Base-by-base conservation (phyloP, 805 yeast genomes). In the Candida germanica region DNA sequence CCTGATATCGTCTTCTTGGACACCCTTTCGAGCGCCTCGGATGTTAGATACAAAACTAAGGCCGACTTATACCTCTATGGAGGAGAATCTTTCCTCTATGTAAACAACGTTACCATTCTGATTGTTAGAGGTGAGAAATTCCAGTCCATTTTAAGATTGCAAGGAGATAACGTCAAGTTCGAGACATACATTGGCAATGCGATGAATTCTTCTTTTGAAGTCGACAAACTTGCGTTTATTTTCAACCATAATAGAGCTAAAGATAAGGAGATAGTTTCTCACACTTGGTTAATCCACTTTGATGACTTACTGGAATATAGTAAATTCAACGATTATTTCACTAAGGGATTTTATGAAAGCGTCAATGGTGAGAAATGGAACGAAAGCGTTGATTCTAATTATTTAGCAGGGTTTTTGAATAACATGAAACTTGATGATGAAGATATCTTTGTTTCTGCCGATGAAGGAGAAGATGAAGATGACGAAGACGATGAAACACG, bases 281-380 rank as follows among this genome's bases (percentile, higher is more conserved):
- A 69, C 17, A 80, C 95, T 1, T 84, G 83, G 73, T 66, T 85
- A 46, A 48, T 85, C 25, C 75, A 70, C 47, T 86, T 87, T 49
- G 43, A 44, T 1, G 53, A 58, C 26, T 51, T 59, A 7, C 59
- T 61, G 1, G 54, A 53, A 0, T 69, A 80, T 38, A 60, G 63
- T 15, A 43, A 51, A 8, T 84, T 86, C 53, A 86, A 84, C 57
- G 51, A 53, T 2, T 53, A 44, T 2, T 72, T 79, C 45, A 69
- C 77, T 49, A 64, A 61, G 26, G 65, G 79, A 2, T 56, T 77
- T 32, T 85, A 86, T 81, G 87, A 86, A 58, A 49, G 69, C 6
- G 56, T 68, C 26, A 80, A 82, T 51, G 63, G 66, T 43, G 46
- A 53, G 14, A 61, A 66, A 32, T 83, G 83, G 82, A 50, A 43